Conservation (phyloP, 106 monocot species). For the Allium cepa region DNA sequence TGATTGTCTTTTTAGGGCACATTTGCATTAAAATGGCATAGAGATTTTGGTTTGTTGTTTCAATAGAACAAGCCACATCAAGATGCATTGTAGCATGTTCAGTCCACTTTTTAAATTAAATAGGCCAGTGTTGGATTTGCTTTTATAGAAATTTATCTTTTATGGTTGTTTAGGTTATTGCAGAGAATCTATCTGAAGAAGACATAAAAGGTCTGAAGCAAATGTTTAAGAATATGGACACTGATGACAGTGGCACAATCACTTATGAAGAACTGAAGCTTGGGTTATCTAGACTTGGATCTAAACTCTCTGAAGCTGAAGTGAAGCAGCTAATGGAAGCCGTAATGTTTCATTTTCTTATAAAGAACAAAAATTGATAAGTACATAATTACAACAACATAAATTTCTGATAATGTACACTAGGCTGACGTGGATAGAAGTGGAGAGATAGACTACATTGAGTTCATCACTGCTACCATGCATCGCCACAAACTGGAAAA, state of each 20-base stretch:
- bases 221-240: slow-evolving; percentile 86
- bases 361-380: background rate
- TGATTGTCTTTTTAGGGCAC: no score
- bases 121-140: no score
- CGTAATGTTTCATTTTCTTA: slow-evolving; percentile 17
- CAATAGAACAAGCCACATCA: background rate
- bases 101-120: no score
- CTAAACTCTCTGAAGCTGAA: slow-evolving; percentile 54
- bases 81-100: no score
- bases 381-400: background rate
- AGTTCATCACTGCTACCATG: slow-evolving; percentile 86
- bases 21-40: no score
- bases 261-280: slow-evolving; percentile 66
- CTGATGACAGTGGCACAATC: slow-evolving; percentile 61
- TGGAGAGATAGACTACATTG: slow-evolving; percentile 75
- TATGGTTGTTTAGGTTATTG: slow-evolving; percentile 46
- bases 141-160: background rate
- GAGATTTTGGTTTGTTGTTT: no score
- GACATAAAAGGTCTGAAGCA: slow-evolving; percentile 75
- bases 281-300: slow-evolving; percentile 61
- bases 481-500: slow-evolving; percentile 72
- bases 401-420: background rate
- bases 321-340: slow-evolving; percentile 79
- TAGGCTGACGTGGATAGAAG: slow-evolving; percentile 80
- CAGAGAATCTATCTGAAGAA: slow-evolving; percentile 65